These are phyloP conservation scores for Sanghuangporus weigelae DNA, from an alignment of 1,284 basidiomycete species.

Conservation along the genomic window DNA sequence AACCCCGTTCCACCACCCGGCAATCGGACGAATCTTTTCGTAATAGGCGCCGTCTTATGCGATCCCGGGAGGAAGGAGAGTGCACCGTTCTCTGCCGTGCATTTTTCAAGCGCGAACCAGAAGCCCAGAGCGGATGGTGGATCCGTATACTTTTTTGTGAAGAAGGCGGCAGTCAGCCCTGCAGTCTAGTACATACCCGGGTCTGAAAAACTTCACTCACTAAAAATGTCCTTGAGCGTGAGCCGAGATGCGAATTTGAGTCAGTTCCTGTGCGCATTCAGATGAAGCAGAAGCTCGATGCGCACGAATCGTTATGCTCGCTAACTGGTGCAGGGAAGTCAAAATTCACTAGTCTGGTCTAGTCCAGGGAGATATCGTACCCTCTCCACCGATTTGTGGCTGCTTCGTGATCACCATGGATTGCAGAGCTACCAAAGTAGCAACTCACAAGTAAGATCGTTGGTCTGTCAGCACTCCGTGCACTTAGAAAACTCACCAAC, in stretches of 20 bases:
- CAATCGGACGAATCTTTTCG: constrained; percentile 79
- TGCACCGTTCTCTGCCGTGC: constrained; percentile 81
- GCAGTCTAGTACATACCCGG: neutral
- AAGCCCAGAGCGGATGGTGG: constrained; percentile 90
- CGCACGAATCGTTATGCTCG: constrained; percentile 81
- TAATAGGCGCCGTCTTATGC: constrained; percentile 66
- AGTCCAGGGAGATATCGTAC: constrained; percentile 34
- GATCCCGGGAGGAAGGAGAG: constrained; percentile 92
- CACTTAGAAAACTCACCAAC: constrained; percentile 45
- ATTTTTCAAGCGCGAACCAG: constrained; percentile 92
- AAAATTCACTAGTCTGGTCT: neutral
- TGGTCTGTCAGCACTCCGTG: neutral
- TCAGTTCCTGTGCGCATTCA: neutral
- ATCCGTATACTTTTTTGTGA: constrained; percentile 68
- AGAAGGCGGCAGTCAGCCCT: neutral
- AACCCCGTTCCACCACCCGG: constrained; percentile 82
- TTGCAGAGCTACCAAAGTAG: constrained; percentile 61
- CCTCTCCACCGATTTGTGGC: constrained; percentile 83
- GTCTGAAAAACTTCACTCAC: constrained; percentile 32
- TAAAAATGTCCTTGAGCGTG: constrained; percentile 57
- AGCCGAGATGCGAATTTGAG: neutral
- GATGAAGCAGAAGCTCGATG: constrained; percentile 18
- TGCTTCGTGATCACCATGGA: constrained; percentile 95
- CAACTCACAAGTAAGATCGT: constrained; percentile 5
- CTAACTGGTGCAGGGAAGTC: constrained; percentile 40